phyloP scores from a whole-genome alignment of 129 eudicot species.

The Pittosporum tobira region DNA sequence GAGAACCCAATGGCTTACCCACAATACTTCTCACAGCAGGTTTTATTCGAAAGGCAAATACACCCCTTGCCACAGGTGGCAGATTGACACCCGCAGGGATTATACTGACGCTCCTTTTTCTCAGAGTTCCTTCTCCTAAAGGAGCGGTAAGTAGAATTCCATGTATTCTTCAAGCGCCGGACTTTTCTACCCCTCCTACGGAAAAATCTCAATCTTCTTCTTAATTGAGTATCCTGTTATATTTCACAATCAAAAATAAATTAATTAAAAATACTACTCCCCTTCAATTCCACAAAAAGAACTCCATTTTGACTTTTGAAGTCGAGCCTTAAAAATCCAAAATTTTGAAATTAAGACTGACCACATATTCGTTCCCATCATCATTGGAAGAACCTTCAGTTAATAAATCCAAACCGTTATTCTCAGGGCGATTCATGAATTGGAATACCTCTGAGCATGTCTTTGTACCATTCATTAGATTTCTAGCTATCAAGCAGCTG shows the following conservation, averaged over 20 bases:
- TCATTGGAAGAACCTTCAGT: not conserved
- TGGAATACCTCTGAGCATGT: too few species aligned
- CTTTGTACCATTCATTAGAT: too few species aligned
- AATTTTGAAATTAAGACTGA: slow-evolving; percentile 20
- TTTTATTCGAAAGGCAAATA: slow-evolving; percentile 72
- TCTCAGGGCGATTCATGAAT: too few species aligned
- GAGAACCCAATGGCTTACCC: slow-evolving; percentile 45
- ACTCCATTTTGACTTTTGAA: not conserved
- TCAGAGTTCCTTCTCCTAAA: slow-evolving; percentile 75
- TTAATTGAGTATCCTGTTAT: slow-evolving; percentile 49
- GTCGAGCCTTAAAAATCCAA: slow-evolving; percentile 8
- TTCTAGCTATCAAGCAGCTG: too few species aligned
- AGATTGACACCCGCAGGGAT: slow-evolving; percentile 84
- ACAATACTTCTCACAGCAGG: slow-evolving; percentile 95
- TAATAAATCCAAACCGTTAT: not conserved
- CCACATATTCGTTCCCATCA: slow-evolving; percentile 22
- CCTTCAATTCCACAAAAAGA: too few species aligned
- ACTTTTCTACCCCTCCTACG: slow-evolving; percentile 86
- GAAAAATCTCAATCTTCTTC: slow-evolving; percentile 73
- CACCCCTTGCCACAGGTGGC: slow-evolving; percentile 95
- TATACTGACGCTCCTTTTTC: slow-evolving; percentile 78
- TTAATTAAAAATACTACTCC: not conserved
- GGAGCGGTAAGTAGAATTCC: slow-evolving; percentile 80
- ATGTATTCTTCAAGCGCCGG: slow-evolving; percentile 77
- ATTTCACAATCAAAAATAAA: slow-evolving; percentile 14